These are phyloP conservation scores for Hyparrhenia diplandra DNA, from an alignment of 176 grass and related monocot species.

Conservation along the genomic window DNA sequence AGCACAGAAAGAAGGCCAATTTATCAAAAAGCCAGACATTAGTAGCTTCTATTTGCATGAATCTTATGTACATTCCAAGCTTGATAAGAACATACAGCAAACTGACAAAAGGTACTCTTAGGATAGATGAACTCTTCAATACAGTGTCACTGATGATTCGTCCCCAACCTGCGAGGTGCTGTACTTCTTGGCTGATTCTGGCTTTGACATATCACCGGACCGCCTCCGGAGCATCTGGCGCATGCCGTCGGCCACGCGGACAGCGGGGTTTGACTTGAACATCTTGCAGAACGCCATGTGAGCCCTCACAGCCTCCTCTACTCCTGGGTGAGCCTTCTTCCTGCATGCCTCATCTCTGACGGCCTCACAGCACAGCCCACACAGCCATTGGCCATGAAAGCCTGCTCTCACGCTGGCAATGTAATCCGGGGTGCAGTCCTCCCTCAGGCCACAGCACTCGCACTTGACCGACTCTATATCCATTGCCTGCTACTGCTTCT, in stretches of 20 bases:
- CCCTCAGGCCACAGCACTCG: conserved; percentile 78
- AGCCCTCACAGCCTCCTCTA: conserved; percentile 74
- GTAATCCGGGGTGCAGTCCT: conserved; percentile 94
- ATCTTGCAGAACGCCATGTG: conserved; percentile 90
- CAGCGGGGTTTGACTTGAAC: conserved; percentile 62
- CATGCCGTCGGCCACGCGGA: conserved; percentile 74
- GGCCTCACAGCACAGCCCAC: conserved; percentile 86
- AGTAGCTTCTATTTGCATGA: conserved; percentile 35
- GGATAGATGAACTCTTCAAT: conserved; percentile 33
- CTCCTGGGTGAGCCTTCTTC: conserved; percentile 48
- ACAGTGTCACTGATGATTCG: conserved; percentile 40
- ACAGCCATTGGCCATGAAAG: conserved; percentile 86
- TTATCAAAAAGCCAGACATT: conserved; percentile 10
- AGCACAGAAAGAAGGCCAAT: conserved; percentile 10
- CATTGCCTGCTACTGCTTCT: conserved; percentile 42
- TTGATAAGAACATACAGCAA: conserved; percentile 36
- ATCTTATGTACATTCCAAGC: conserved; percentile 55
- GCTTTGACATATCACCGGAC: conserved; percentile 52
- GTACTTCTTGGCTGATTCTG: conserved; percentile 47
- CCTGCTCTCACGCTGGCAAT: conserved; percentile 68
- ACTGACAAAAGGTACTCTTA: conserved; percentile 28
- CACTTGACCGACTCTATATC: conserved; percentile 86
- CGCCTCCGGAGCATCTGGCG: conserved; percentile 78
- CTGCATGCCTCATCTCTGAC: conserved; percentile 72
- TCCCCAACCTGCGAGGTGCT: conserved; percentile 52